Percentiles rank a stretch among this genome's conserved stretches.
phyloP scores from a whole-genome alignment of 1,284 basidiomycete species.

The Gymnopus androsaceus region DNA sequence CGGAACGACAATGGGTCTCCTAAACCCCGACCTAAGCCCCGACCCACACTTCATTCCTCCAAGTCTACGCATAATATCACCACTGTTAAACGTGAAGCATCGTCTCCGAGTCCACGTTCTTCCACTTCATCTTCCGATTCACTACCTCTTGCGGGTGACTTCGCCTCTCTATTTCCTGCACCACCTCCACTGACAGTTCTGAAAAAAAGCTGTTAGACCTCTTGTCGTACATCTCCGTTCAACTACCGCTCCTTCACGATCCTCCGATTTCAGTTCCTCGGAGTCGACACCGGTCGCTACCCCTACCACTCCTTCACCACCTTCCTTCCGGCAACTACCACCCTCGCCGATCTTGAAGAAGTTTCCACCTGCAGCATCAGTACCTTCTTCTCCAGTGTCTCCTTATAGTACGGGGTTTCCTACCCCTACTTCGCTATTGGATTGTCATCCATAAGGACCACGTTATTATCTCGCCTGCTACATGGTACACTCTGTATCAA shows the following conservation, averaged over 20 bases:
- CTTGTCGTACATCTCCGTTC: constrained; percentile 36
- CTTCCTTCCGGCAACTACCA: constrained; percentile 24
- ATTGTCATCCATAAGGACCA: constrained; percentile 31
- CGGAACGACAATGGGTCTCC: not conserved
- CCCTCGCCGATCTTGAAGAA: constrained; percentile 32
- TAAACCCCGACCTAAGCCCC: not conserved
- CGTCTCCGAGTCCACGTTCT: not conserved
- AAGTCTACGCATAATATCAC: not conserved
- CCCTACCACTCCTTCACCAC: constrained; percentile 35
- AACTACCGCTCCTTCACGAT: constrained; percentile 30
- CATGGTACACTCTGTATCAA: constrained; percentile 30
- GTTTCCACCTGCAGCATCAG: constrained; percentile 19
- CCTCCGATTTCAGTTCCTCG: constrained; percentile 35
- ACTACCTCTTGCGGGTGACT: not conserved
- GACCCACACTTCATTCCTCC: not conserved
- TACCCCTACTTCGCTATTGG: constrained; percentile 27
- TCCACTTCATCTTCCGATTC: constrained; percentile 1
- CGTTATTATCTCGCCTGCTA: constrained; percentile 27
- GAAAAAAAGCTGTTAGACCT: constrained; percentile 38
- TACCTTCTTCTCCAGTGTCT: constrained; percentile 18
- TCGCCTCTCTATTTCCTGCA: constrained; percentile 38
- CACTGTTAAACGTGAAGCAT: not conserved
- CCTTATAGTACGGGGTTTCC: no score
- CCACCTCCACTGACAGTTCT: constrained; percentile 43
- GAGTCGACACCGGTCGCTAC: constrained; percentile 45